phyloP scores from a whole-genome alignment of 768 basidiomycete genomes.

The Pleurotus pulmonarius region DNA sequence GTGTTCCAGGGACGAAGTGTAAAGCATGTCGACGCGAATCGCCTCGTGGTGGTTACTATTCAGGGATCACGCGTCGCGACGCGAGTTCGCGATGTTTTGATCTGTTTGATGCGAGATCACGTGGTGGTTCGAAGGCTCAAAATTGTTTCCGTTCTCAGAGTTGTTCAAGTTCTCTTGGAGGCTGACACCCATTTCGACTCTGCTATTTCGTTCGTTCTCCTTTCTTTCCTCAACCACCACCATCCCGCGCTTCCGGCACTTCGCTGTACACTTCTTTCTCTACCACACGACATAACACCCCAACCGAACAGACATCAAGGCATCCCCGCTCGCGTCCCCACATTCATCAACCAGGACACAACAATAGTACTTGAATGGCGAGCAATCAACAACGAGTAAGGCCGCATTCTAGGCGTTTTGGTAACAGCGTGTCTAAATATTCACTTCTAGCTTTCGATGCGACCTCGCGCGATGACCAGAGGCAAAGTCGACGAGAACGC shows the following conservation, averaged over 20 bases:
- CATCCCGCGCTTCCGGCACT: conserved; percentile 18
- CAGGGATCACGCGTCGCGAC: conserved; percentile 6
- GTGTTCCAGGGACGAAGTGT: too few relatives aligned
- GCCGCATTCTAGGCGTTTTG: conserved; percentile 6
- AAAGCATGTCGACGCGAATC: too few relatives aligned
- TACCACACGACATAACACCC: conserved; percentile 21
- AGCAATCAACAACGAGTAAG: conserved; percentile 60
- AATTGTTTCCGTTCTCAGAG: conserved; percentile 11
- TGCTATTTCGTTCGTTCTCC: conserved; percentile 21
- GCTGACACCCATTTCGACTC: conserved; percentile 27
- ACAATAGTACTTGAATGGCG: conserved; percentile 43
- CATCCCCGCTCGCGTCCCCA: conserved; percentile 15
- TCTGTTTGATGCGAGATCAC: conserved; percentile 10
- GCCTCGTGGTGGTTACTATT: conserved; percentile 2
- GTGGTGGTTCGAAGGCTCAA: conserved; percentile 19
- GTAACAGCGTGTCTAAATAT: not conserved
- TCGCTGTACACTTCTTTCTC: conserved; percentile 27
- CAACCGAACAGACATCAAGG: conserved; percentile 6
- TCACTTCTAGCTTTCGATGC: conserved; percentile 54
- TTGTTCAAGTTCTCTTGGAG: conserved; percentile 19
- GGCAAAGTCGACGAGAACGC: conserved; percentile 79
- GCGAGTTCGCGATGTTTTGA: conserved; percentile 10
- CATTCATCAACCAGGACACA: conserved; percentile 22
- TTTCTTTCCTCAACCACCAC: conserved; percentile 17
- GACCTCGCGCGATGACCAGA: conserved; percentile 63